These are phyloP conservation scores for Hirsutella thompsonii DNA, from an alignment of 2,329 filamentous ascomycete species.

Conservation along the genomic window DNA sequence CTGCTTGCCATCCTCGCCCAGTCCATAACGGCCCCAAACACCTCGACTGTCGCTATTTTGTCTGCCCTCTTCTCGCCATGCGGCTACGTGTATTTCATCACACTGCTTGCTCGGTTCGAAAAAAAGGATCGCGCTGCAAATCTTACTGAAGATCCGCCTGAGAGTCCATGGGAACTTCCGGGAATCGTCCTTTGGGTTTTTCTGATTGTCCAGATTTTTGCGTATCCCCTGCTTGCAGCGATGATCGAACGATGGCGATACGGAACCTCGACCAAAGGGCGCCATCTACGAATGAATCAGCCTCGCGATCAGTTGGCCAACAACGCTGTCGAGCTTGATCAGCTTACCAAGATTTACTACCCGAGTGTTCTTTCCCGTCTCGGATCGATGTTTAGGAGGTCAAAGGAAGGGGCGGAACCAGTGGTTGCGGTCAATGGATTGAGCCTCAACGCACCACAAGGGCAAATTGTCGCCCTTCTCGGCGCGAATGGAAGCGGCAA, in stretches of 20 bases:
- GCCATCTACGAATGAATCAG: slow-evolving; percentile 33
- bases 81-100: slow-evolving; percentile 73
- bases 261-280: slow-evolving; percentile 54
- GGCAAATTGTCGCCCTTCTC: slow-evolving; percentile 75
- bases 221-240: slow-evolving; percentile 64
- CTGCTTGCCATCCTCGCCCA: slow-evolving; percentile 75
- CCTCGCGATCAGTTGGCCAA: slow-evolving; percentile 13
- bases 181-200: slow-evolving; percentile 71
- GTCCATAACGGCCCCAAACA: slow-evolving; percentile 49
- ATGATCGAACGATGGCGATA: slow-evolving; percentile 62
- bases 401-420: slow-evolving; percentile 31
- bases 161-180: slow-evolving; percentile 54
- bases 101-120: slow-evolving; percentile 68
- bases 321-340: slow-evolving; percentile 54
- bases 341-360: slow-evolving; percentile 67
- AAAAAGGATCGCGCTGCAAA: slow-evolving; percentile 44
- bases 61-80: slow-evolving; percentile 75
- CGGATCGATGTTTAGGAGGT: slow-evolving; percentile 26
- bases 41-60: slow-evolving; percentile 53
- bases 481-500: slow-evolving; percentile 89
- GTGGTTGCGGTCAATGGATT: slow-evolving; percentile 71
- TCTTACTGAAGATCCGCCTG: slow-evolving; percentile 47
- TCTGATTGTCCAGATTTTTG: slow-evolving; percentile 61
- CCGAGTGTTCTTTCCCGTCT: slow-evolving; percentile 48
- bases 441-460: slow-evolving; percentile 56